Evolutionary conservation across 768 basidiomycete genomes (phyloP), one percentile per base, ranked within the genome.

Genomic region (Mycena venus): DNA sequence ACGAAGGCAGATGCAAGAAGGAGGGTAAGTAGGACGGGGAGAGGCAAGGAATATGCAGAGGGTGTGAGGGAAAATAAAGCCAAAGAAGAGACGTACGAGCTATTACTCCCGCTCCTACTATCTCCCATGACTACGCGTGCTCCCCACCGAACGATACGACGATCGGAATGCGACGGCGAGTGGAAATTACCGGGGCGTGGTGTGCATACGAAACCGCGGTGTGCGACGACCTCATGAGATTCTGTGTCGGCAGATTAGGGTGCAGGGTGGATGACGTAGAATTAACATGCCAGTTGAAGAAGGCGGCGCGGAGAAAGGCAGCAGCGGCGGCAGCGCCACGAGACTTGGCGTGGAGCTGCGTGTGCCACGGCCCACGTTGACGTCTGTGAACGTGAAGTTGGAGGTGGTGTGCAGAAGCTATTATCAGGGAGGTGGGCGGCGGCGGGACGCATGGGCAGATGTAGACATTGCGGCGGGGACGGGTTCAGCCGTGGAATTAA

Each of bases 351-450:
- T 49, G 47, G 47, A 49, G 47, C 53, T 56, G 29, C 53, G 53
- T 31, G 53, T 17, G 27, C 53, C 53, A 56, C 55, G 55, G 55
- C 55, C 55, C 55, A 56, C 55, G 51, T 29, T 29, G 51, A 53
- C 51, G 51, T 29, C 51, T 29, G 55, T 32, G 55, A 56, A 56
- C 55, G 31, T 56, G 55, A 32, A 56, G 55, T 56, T 56, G 55
- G 55, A 56, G 55, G 55, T 56, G 55, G 55, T 56, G 55, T 32
- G 55, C 55, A 56, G 55, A 56, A 56, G 55, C 55, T 32, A 56
- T 56, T 56, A 32, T 56, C 29, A 31, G 55, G 55, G 55, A 32
- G 55, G 55, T 32, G 55, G 29, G 55, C 55, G 55, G 55, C 55
- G 29, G 53, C 55, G 55, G 55, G 55, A 56, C 55, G 55, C 55